These are phyloP conservation scores for Penicillium sp. DNA, from an alignment of 2,329 filamentous ascomycete genomes.

Conservation along the genomic window DNA sequence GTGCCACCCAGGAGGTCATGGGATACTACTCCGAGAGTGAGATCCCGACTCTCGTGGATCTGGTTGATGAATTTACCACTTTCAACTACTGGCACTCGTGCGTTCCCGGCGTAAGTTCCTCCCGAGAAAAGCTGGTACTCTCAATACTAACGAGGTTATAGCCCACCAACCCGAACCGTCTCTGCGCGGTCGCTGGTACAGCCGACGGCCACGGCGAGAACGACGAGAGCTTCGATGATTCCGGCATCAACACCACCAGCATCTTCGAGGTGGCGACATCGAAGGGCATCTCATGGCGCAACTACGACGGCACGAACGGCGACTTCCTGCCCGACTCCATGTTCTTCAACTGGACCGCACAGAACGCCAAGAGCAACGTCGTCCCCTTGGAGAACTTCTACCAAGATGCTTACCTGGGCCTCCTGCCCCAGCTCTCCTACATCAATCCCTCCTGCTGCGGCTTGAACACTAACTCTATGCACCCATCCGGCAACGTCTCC, in stretches of 20 bases:
- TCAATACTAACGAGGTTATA: conserved; percentile 15
- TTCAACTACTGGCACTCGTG: conserved; percentile 45
- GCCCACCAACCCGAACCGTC: conserved; percentile 44
- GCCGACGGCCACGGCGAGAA: conserved; percentile 28
- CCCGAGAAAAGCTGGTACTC: not conserved
- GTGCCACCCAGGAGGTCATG: conserved; percentile 37
- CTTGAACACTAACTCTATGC: conserved; percentile 29
- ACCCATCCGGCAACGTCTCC: conserved; percentile 32
- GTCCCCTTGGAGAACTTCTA: conserved; percentile 32
- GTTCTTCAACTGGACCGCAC: conserved; percentile 31
- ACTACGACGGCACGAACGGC: conserved; percentile 33
- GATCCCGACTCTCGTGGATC: conserved; percentile 37
- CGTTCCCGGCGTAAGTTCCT: conserved; percentile 37
- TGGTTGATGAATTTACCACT: conserved; percentile 39
- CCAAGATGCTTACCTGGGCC: conserved; percentile 29
- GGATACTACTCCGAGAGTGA: conserved; percentile 42
- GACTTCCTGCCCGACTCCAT: conserved; percentile 26
- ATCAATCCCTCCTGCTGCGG: conserved; percentile 38
- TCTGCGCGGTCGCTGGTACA: conserved; percentile 26
- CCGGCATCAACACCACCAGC: conserved; percentile 30
- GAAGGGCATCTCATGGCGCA: conserved; percentile 30
- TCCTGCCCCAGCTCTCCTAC: conserved; percentile 32
- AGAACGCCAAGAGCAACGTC: conserved; percentile 24
- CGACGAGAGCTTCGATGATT: conserved; percentile 25
- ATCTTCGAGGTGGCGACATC: conserved; percentile 37